These are phyloP conservation scores for Rhinocladiella similis DNA, from an alignment of 2,329 filamentous ascomycete species.

Conservation along the genomic window DNA sequence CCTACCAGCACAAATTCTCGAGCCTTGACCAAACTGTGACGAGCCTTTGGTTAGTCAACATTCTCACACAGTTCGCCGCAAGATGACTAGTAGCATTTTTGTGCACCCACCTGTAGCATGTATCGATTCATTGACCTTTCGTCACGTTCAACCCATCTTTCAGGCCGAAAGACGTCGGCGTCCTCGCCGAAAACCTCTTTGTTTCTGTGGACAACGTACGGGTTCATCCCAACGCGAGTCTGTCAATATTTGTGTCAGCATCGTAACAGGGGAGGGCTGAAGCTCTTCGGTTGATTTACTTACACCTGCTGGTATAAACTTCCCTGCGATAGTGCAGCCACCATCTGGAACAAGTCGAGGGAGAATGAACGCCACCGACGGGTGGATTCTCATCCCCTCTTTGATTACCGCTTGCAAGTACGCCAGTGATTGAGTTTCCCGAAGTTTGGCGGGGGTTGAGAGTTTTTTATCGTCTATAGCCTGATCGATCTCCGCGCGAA, in stretches of 20 bases:
- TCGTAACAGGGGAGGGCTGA: neutral
- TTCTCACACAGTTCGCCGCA: neutral
- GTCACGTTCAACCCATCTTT: slow-evolving; percentile 47
- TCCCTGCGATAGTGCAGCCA: neutral
- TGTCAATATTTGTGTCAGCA: neutral
- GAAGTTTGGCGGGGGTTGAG: neutral
- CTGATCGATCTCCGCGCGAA: neutral
- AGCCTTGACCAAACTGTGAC: neutral
- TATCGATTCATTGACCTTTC: neutral
- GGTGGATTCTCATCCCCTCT: neutral
- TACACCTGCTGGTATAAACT: neutral
- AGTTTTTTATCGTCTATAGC: neutral
- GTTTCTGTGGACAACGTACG: neutral
- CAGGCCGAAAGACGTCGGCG: slow-evolving; percentile 56
- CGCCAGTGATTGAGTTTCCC: neutral
- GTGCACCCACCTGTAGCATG: neutral
- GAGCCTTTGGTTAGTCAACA: neutral
- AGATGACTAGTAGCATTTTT: neutral
- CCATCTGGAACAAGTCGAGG: neutral
- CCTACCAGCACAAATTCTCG: neutral
- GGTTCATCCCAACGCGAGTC: neutral
- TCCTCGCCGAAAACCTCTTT: slow-evolving; percentile 56
- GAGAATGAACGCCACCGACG: neutral
- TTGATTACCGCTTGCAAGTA: neutral
- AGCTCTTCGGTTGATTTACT: too few species aligned